Conservation (phyloP, 345 rosid genomes). For the Melaleuca quinquenervia region DNA sequence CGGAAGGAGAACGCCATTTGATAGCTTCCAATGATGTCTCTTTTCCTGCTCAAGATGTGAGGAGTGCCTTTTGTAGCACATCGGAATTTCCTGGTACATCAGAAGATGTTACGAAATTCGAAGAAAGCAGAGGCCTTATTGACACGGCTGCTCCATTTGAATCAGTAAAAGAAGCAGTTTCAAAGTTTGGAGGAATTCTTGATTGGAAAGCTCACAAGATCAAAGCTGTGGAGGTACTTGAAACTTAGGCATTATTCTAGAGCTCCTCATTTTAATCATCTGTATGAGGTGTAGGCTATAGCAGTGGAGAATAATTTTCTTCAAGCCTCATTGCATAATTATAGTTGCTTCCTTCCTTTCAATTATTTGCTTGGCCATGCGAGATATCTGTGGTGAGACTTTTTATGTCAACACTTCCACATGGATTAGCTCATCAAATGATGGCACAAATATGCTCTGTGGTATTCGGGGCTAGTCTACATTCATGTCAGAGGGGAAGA, state of each 20-base stretch:
- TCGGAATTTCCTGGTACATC: slow-evolving; percentile 18
- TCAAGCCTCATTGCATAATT: background rate
- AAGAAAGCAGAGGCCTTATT: slow-evolving; percentile 42
- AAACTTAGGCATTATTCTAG: background rate
- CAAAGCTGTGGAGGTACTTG: slow-evolving; percentile 65
- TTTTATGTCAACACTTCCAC: background rate
- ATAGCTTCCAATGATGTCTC: background rate
- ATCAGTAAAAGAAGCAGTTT: slow-evolving; percentile 92
- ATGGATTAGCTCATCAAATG: background rate
- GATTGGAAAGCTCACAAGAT: slow-evolving; percentile 94
- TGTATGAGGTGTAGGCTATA: background rate
- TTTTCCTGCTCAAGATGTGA: background rate
- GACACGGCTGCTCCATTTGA: slow-evolving; percentile 87
- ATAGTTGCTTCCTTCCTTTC: background rate
- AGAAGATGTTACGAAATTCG: slow-evolving; percentile 8
- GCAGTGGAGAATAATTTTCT: background rate
- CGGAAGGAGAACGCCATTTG: background rate
- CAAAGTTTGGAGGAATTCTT: slow-evolving; percentile 90
- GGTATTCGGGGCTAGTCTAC: background rate
- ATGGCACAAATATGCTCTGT: background rate
- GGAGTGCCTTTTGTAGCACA: slow-evolving; percentile 1
- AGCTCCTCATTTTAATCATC: background rate
- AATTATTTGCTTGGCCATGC: background rate
- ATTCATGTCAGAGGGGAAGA: background rate
- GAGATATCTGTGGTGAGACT: background rate